phyloP scores from a whole-genome alignment of 768 basidiomycete species.

The Lentinula detonsa region DNA sequence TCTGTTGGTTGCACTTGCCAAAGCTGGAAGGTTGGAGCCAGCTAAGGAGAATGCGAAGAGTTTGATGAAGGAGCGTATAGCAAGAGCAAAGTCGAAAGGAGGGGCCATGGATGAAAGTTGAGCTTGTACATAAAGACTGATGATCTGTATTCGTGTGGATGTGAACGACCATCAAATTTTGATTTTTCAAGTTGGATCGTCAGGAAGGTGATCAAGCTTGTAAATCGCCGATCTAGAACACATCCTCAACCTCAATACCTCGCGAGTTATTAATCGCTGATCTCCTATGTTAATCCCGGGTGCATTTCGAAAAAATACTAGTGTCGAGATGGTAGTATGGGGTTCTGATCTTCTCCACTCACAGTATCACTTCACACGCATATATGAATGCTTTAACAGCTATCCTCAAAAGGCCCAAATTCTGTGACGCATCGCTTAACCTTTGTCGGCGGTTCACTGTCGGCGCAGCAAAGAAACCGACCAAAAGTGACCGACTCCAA shows the following conservation, averaged over 20 bases:
- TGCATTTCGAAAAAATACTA: too few species aligned
- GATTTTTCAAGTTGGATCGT: not conserved
- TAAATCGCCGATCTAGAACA: not conserved
- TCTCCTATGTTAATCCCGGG: too few species aligned
- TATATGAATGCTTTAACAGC: too few species aligned
- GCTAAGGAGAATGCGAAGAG: conserved; percentile 42
- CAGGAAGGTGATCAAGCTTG: not conserved
- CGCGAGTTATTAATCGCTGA: too few species aligned
- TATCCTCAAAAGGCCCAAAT: too few species aligned
- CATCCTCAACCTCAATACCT: too few species aligned
- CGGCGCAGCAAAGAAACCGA: not conserved
- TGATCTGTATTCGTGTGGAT: not conserved
- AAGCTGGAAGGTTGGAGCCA: conserved; percentile 53
- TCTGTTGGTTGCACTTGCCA: conserved; percentile 67
- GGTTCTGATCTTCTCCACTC: too few species aligned
- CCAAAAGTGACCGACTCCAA: too few species aligned
- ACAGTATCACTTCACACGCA: too few species aligned
- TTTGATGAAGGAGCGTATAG: conserved; percentile 39
- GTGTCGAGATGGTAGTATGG: too few species aligned
- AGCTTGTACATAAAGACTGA: not conserved
- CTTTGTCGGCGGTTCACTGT: not conserved
- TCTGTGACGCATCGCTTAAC: not conserved
- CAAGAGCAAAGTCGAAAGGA: conserved; percentile 36
- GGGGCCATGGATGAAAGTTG: conserved; percentile 44
- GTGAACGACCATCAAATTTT: not conserved